Percentiles rank a stretch among this genome's conserved stretches.
phyloP scores from a whole-genome alignment of 176 grass and related monocot species.

The Carex cristatella region DNA sequence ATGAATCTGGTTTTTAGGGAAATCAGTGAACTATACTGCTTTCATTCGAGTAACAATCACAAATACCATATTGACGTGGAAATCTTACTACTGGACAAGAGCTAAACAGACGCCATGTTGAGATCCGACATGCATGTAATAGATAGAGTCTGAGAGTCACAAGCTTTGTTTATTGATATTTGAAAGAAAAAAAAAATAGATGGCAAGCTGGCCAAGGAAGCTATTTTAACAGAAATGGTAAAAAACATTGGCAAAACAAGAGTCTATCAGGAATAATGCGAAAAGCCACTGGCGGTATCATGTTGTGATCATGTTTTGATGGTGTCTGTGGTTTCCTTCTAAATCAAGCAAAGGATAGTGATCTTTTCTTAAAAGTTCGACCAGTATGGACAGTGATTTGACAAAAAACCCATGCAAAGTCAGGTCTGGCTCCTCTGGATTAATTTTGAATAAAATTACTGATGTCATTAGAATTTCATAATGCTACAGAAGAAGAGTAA shows the following conservation, averaged over 20 bases:
- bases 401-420: not conserved
- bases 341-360: not conserved
- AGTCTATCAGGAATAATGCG: not conserved
- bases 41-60: not conserved
- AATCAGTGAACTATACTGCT: conserved; percentile 2
- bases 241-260: not conserved
- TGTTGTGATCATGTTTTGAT: not conserved
- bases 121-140: not conserved
- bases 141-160: not conserved
- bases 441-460: not conserved
- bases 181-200: not conserved
- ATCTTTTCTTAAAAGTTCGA: not conserved
- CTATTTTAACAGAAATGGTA: not conserved
- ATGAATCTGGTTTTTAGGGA: conserved; percentile 5
- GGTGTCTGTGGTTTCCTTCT: not conserved
- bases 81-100: not conserved
- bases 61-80: not conserved
- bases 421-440: not conserved
- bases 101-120: not conserved
- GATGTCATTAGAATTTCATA: not conserved
- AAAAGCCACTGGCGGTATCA: not conserved
- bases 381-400: not conserved
- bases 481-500: not conserved
- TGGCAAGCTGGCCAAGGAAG: not conserved
- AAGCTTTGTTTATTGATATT: not conserved